phyloP scores from a whole-genome alignment of 2,329 filamentous ascomycete genomes.

The Pezicula rhizophila region DNA sequence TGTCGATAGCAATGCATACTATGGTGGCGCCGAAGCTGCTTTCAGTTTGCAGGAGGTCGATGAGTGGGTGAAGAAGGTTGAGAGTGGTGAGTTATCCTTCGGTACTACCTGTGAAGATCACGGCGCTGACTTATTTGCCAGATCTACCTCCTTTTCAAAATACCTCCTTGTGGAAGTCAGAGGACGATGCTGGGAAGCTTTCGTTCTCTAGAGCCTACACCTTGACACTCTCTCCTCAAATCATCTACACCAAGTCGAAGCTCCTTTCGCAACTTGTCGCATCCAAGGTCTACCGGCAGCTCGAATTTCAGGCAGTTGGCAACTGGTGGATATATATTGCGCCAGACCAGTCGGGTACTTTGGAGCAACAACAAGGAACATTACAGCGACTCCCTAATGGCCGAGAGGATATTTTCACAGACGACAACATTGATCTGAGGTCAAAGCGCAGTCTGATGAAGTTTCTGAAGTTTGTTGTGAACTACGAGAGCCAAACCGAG shows the following conservation, averaged over 20 bases:
- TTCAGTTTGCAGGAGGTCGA: constrained; percentile 78
- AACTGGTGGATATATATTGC: constrained; percentile 73
- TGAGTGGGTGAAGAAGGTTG: constrained; percentile 55
- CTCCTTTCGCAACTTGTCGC: constrained; percentile 79
- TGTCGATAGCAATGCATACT: constrained; percentile 80
- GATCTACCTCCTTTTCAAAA: constrained; percentile 19
- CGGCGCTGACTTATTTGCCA: constrained; percentile 9
- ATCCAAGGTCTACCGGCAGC: constrained; percentile 78
- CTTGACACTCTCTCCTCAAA: constrained; percentile 75
- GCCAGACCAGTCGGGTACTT: constrained; percentile 4
- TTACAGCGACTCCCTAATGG: constrained; percentile 77
- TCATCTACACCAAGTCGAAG: constrained; percentile 77
- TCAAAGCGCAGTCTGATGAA: constrained; percentile 88
- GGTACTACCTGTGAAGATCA: too few species aligned
- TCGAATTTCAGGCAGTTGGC: constrained; percentile 90
- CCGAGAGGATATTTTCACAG: constrained; percentile 85
- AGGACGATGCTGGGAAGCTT: constrained; percentile 35
- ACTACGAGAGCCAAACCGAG: constrained; percentile 57
- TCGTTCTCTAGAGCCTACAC: constrained; percentile 70
- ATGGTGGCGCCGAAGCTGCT: constrained; percentile 80
- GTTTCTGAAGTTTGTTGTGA: constrained; percentile 80
- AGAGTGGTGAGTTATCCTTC: constrained; percentile 23
- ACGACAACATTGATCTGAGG: constrained; percentile 67
- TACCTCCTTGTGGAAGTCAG: constrained; percentile 20
- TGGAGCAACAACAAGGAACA: constrained; percentile 19